These are phyloP conservation scores for Termitomyces titanicus DNA, from an alignment of 768 basidiomycete species.

Conservation along the genomic window DNA sequence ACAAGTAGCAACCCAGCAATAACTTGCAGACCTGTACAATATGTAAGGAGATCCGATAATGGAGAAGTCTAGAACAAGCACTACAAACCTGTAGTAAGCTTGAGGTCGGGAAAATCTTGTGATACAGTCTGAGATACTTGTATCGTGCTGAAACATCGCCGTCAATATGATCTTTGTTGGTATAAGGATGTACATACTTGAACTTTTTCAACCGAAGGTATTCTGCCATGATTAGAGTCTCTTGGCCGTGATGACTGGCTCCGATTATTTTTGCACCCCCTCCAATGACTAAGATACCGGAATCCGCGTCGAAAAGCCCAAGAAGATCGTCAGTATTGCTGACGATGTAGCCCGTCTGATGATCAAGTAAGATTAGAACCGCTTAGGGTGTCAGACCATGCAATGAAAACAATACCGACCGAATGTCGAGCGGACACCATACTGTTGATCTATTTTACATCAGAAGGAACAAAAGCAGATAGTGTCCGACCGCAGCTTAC, in stretches of 20 bases:
- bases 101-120: constrained; percentile 69
- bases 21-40: constrained; percentile 43
- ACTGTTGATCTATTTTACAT: constrained; percentile 56
- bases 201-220: constrained; percentile 74
- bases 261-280: constrained; percentile 72
- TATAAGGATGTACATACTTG: constrained; percentile 25
- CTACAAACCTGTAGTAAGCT: constrained; percentile 42
- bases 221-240: constrained; percentile 75
- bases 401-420: constrained; percentile 19
- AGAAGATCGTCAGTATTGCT: constrained; percentile 79
- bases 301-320: constrained; percentile 74
- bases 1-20: constrained; percentile 76
- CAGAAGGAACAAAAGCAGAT: constrained; percentile 3
- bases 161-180: not conserved
- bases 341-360: constrained; percentile 67
- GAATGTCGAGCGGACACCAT: constrained; percentile 65
- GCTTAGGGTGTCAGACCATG: not conserved
- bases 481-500: constrained; percentile 28
- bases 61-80: not conserved
- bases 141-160: constrained; percentile 42
- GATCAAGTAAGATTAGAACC: not conserved
- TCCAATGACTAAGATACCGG: constrained; percentile 67
- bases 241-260: constrained; percentile 68
- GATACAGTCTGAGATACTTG: constrained; percentile 69
- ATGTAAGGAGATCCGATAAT: not conserved